Base-by-base conservation (phyloP, 257 asterid species). In the Verbascum thapsus region DNA sequence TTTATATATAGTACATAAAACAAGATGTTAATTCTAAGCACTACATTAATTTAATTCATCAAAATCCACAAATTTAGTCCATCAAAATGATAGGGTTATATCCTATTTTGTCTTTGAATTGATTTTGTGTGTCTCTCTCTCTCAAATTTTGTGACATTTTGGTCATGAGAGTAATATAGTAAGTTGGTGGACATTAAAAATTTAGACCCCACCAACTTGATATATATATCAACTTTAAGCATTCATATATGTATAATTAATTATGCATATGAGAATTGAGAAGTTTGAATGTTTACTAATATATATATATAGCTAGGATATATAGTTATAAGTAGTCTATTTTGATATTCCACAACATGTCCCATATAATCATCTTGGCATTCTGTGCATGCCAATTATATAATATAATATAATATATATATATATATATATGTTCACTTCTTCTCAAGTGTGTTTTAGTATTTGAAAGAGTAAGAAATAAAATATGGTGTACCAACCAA, bases 301-400 rank as follows among this genome's bases (percentile, higher is more conserved):
- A n/a, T 18, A 45, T 38, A 38, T 11, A 7, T 7, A 20, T 13
- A 45, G 30, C 1, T 26, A 26, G 44, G 54, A 1, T 12, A 22
- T 26, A 26, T 26, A 26, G 3, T 41, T 63, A 47, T 43, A 51
- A 13, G 47, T 18, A 23, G 64, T 53, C 61, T 53, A 58, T 23
- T 61, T 48, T 56, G 45, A 51, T 70, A 37, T 35, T 56, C 59
- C 67, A n/a, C n/a, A 26, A 40, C 74, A 56, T 67, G 81, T 26
- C 61, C 78, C 75, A 74, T 55, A 1, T 56, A 73, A 82, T 82
- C 85, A 78, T 71, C 83, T 71, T 78, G 68, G 77, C 65, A 61
- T 78, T 82, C 85, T 64, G 81, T 78, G 83, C 83, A 74, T 63
- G 76, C 74, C 74, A 70, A 43, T 38, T 26, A 43, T 41, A 34